These are phyloP conservation scores for Saposhnikovia divaricata DNA, from an alignment of 129 eudicot genomes.

Conservation along the genomic window DNA sequence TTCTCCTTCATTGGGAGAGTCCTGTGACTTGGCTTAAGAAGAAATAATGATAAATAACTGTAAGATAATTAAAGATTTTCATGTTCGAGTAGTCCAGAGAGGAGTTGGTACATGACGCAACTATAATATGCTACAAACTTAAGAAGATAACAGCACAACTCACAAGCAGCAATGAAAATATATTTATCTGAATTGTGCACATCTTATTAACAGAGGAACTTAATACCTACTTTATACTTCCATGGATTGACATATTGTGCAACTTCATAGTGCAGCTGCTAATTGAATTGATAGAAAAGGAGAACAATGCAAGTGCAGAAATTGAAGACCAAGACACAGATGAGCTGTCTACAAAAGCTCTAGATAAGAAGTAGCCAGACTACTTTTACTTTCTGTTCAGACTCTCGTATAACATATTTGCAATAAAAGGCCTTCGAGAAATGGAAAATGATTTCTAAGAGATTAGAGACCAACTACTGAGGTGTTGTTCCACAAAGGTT, in stretches of 20 bases:
- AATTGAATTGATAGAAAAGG: not conserved
- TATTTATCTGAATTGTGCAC: not conserved
- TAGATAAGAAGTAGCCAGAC: not conserved
- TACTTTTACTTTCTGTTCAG: not conserved
- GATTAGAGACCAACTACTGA: too few species aligned
- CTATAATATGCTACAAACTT: not conserved
- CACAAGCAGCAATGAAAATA: not conserved
- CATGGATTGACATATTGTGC: not conserved
- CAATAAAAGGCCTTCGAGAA: not conserved
- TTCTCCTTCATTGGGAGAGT: not conserved
- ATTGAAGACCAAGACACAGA: not conserved
- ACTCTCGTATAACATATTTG: not conserved
- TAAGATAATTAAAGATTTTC: slow-evolving; percentile 18
- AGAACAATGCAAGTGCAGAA: not conserved
- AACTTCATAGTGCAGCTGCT: not conserved
- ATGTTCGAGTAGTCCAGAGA: slow-evolving; percentile 8
- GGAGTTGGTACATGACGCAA: not conserved
- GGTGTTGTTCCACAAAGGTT: not conserved
- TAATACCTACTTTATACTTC: not conserved
- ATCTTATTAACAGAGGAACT: not conserved
- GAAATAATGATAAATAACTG: slow-evolving; percentile 70
- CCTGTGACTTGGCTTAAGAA: slow-evolving; percentile 46
- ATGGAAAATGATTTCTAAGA: too few species aligned
- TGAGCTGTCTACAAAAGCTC: not conserved
- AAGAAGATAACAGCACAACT: not conserved